Evolutionary conservation across 2,329 filamentous ascomycete species (phyloP).

Genomic region (Sphaerulina musiva): DNA sequence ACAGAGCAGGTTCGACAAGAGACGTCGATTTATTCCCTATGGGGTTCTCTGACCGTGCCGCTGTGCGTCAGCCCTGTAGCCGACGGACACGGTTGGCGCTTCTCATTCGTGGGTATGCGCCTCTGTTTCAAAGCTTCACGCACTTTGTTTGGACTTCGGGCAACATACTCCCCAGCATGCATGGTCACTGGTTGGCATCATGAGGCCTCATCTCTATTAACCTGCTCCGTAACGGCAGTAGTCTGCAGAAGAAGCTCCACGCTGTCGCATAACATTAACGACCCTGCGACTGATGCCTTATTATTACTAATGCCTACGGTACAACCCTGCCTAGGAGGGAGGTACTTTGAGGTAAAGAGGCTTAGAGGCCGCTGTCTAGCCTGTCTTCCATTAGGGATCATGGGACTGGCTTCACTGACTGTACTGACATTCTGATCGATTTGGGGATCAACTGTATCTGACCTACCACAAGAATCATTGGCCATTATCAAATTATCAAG

Average conservation of each 20-base stretch:
- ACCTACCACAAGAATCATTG: no score
- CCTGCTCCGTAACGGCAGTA: not conserved
- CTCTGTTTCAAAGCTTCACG: not conserved
- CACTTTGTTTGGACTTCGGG: not conserved
- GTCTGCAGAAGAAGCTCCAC: not conserved
- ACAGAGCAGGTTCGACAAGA: slow-evolving; percentile 5
- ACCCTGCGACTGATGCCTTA: no score
- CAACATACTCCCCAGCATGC: not conserved
- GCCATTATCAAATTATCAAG: no score
- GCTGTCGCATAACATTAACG: not conserved
- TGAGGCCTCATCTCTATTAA: not conserved
- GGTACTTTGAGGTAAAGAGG: no score
- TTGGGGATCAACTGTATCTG: no score
- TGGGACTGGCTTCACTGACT: no score
- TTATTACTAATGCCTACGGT: no score
- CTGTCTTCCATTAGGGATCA: no score
- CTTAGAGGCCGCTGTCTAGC: no score
- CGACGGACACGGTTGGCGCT: slow-evolving; percentile 1
- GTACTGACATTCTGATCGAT: no score
- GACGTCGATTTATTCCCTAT: slow-evolving; percentile 1
- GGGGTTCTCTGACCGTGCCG: slow-evolving; percentile 3
- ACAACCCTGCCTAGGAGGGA: no score
- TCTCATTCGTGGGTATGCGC: slow-evolving; percentile 2
- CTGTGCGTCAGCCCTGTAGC: not conserved
- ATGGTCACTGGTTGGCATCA: slow-evolving; percentile 7